A percentile compares a stretch with the other conserved stretches of the same genome.
Conservation (phyloP, 805 yeast genomes). For the Blastobotrys parvus region DNA sequence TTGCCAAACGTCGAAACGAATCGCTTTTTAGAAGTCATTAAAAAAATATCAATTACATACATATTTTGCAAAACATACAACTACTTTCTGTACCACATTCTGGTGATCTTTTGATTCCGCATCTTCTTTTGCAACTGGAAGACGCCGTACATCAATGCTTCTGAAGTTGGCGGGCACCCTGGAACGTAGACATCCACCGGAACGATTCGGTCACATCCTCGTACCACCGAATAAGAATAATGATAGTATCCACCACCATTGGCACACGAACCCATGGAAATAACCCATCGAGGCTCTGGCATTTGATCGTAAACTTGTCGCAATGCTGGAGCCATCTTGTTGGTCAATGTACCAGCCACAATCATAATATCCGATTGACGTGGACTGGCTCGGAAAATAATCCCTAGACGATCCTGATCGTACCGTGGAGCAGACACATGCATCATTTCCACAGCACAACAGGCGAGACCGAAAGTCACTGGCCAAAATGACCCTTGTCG, state of each 20-base stretch:
- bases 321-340: constrained; percentile 89
- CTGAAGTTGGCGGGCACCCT: constrained; percentile 89
- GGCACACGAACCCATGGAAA: constrained; percentile 91
- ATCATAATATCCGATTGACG: constrained; percentile 89
- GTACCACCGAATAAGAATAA: constrained; percentile 78
- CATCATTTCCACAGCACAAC: constrained; percentile 96
- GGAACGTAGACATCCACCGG: constrained; percentile 90
- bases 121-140: constrained; percentile 85
- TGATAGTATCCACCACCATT: constrained; percentile 92
- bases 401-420: constrained; percentile 87
- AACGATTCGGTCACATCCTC: constrained; percentile 83
- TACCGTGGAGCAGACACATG: constrained; percentile 85
- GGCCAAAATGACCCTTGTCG: constrained; percentile 92
- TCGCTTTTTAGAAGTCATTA: constrained; percentile 10
- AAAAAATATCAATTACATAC: constrained; percentile 1
- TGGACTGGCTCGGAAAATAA: constrained; percentile 88
- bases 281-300: constrained; percentile 94
- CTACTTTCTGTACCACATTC: constrained; percentile 74
- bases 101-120: constrained; percentile 70
- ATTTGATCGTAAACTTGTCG: constrained; percentile 91
- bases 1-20: constrained; percentile 19
- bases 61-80: neutral
- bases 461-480: constrained; percentile 82
- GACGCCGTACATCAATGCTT: constrained; percentile 85
- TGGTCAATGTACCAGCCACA: constrained; percentile 86